Evolutionary conservation across 495 filamentous ascomycete species (phyloP), one percentile per base, ranked within the genome.

Genomic region (Polyplosphaeria fusca): DNA sequence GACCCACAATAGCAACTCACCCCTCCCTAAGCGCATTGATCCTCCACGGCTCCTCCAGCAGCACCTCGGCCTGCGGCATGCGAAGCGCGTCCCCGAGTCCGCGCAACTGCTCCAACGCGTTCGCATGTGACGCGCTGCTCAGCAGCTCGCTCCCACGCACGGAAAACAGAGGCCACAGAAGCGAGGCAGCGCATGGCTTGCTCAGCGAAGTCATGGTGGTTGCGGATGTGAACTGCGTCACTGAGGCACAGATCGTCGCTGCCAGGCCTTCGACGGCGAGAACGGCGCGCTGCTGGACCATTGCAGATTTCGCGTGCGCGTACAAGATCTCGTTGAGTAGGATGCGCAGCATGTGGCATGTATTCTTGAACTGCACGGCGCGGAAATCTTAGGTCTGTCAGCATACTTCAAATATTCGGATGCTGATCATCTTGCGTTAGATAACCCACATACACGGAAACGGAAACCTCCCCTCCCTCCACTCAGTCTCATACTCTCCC

Each of bases 111-210:
- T 46, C 42, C 2, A 46, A 19, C 9, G 26, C 24, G 26, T 46
- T 46, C 26, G 11, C 3, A 2, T 27, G 24, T 20, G 28, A n/a
- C 4, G 3, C 26, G 46, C 30, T 5, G 25, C 3, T 12, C 27
- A 40, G 18, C 37, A 16, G 14, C 9, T 9, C 9, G 52, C 23
- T 3, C 52, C 42, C 22, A n/a, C 42, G 5, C 5, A 55, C 42
- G 24, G 52, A 20, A 12, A 42, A 55, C 28, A 55, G 26, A 3
- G 52, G 52, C 52, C 52, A 55, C 3, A 55, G 52, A 4, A 55
- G 9, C 1, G 52, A 55, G 13, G 52, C 42, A 4, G 22, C 42
- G 19, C 5, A 46, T 3, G 41, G 41, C 28, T 26, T 32, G 12
- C 4, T 46, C 9, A 23, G 22, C 9, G 20, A 14, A 9, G 5